A percentile compares a stretch with the other conserved stretches of the same genome.
Conservation (phyloP, 1,284 basidiomycete genomes). For the Ustilago sp. region DNA sequence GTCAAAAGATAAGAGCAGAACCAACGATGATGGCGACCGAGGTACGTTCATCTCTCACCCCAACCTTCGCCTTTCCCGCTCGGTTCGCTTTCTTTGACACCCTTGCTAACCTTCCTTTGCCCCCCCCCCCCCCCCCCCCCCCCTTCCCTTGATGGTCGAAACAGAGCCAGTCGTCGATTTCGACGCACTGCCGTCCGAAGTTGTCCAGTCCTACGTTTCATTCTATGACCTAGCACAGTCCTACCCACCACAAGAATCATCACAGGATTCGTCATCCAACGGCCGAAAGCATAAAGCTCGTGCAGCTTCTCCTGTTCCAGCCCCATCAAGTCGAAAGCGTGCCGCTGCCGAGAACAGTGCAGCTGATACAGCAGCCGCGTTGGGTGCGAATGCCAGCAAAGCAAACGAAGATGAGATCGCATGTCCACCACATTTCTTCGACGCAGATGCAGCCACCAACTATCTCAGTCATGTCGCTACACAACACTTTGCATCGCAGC, state of each 20-base stretch:
- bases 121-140: neutral
- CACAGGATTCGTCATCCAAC: constrained; percentile 24
- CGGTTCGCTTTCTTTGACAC: neutral
- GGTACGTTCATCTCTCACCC: constrained; percentile 10
- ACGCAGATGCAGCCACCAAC: constrained; percentile 54
- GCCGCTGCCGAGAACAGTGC: constrained; percentile 30
- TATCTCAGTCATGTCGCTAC: constrained; percentile 57
- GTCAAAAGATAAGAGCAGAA: constrained; percentile 30
- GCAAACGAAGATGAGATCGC: constrained; percentile 43
- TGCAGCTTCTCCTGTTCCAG: constrained; percentile 19
- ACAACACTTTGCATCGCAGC: constrained; percentile 56
- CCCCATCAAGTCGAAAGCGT: constrained; percentile 32
- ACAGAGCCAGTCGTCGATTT: constrained; percentile 58
- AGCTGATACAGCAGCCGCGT: constrained; percentile 25
- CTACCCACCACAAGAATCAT: constrained; percentile 52
- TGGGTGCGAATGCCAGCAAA: constrained; percentile 21
- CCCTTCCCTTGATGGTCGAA: neutral
- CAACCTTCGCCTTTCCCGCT: neutral
- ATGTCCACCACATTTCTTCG: constrained; percentile 59
- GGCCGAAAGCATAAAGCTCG: constrained; percentile 40
- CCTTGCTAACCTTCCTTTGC: neutral
- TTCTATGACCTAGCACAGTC: constrained; percentile 55
- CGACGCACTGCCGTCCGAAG: constrained; percentile 47
- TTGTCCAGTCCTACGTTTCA: constrained; percentile 56
- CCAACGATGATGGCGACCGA: constrained; percentile 37